A percentile compares a stretch with the other conserved stretches of the same genome.
Conservation (phyloP, 805 yeast species). For the Wickerhamiella cacticola region DNA sequence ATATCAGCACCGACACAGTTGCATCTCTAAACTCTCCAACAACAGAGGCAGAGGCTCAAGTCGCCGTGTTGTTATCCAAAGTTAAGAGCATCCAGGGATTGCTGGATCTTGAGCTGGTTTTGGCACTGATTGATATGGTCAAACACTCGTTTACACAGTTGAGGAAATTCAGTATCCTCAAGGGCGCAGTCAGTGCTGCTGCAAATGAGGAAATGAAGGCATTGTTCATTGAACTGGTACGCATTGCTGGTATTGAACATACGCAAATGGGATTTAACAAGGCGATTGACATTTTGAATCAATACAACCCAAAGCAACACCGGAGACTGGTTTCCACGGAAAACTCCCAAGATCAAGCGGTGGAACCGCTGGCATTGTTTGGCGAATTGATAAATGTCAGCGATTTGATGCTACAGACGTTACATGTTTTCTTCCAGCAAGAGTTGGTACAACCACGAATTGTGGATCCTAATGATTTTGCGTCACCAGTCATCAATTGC, state of each 20-base stretch:
- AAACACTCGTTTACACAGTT: slow-evolving; percentile 51
- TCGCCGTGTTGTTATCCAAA: slow-evolving; percentile 63
- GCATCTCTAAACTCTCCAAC: slow-evolving; percentile 14
- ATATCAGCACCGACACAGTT: slow-evolving; percentile 5
- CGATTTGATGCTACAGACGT: slow-evolving; percentile 83
- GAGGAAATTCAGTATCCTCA: slow-evolving; percentile 33
- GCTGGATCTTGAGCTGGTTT: slow-evolving; percentile 69
- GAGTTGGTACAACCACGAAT: slow-evolving; percentile 50
- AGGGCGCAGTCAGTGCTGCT: slow-evolving; percentile 28
- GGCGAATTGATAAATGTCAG: slow-evolving; percentile 88
- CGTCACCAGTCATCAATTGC: slow-evolving; percentile 61
- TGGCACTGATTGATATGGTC: slow-evolving; percentile 57
- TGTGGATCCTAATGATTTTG: slow-evolving; percentile 64
- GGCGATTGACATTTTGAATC: slow-evolving; percentile 57
- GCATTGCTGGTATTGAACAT: slow-evolving; percentile 57
- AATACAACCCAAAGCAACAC: slow-evolving; percentile 50
- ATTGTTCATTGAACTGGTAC: slow-evolving; percentile 57
- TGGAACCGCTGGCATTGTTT: slow-evolving; percentile 78
- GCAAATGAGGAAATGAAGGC: slow-evolving; percentile 41
- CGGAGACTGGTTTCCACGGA: slow-evolving; percentile 20
- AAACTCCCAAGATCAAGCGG: slow-evolving; percentile 25
- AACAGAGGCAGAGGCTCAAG: slow-evolving; percentile 60
- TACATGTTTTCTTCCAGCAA: slow-evolving; percentile 78
- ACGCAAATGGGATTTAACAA: slow-evolving; percentile 73
- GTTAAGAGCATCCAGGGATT: slow-evolving; percentile 63